Evolutionary conservation across 148 eudicot species (phyloP).

Genomic region (Gaultheria prostrata): DNA sequence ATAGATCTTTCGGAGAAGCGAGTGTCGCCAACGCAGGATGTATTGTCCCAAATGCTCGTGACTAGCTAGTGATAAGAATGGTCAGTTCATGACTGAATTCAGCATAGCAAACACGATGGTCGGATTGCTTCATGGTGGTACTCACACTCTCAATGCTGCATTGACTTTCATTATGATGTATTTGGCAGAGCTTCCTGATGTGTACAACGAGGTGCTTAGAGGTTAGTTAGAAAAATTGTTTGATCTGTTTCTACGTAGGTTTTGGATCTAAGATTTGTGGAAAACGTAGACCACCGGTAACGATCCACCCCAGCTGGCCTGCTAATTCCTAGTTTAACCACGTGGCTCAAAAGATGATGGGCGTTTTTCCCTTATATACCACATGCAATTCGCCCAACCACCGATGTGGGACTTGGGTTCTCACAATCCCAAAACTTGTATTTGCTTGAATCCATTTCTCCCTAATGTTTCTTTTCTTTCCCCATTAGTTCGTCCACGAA

Average conservation of each 20-base stretch:
- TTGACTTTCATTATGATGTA: slow-evolving; percentile 27
- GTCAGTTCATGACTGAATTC: slow-evolving; percentile 9
- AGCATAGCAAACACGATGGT: slow-evolving; percentile 20
- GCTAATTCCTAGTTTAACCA: too few relatives aligned
- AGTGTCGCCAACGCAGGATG: slow-evolving; percentile 6
- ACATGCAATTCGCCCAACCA: too few relatives aligned
- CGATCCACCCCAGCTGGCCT: too few relatives aligned
- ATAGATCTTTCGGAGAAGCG: slow-evolving; percentile 3
- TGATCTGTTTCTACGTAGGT: neutral
- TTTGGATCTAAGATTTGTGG: neutral
- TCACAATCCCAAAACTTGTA: neutral
- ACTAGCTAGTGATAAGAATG: slow-evolving; percentile 15
- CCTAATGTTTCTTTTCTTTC: neutral
- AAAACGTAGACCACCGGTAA: neutral
- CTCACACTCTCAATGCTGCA: slow-evolving; percentile 27
- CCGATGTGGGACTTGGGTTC: too few relatives aligned
- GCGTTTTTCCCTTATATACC: too few relatives aligned
- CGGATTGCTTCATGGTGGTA: slow-evolving; percentile 25
- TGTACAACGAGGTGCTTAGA: slow-evolving; percentile 20
- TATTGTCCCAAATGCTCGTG: slow-evolving; percentile 19
- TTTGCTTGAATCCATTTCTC: neutral
- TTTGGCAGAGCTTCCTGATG: slow-evolving; percentile 35
- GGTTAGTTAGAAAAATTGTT: slow-evolving; percentile 10
- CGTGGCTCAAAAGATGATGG: too few relatives aligned
- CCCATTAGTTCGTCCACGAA: neutral